Evolutionary conservation across 768 basidiomycete species (phyloP), one percentile per base, ranked within the genome.

Genomic region (Xanthoconium purpureum): DNA sequence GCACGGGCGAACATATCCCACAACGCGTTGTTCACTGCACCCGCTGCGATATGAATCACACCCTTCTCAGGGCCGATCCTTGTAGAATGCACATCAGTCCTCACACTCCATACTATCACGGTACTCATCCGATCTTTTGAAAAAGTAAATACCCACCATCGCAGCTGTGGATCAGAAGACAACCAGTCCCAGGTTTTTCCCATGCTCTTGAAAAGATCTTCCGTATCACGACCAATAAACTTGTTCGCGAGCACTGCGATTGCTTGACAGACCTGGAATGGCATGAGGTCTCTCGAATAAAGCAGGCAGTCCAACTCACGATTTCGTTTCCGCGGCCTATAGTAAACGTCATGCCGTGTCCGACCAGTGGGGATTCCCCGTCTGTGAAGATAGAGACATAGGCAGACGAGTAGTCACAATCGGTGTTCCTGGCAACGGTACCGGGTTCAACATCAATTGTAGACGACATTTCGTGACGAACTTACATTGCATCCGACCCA

Each of bases 41-140:
- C 91, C 0, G 89, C 81, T 3, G 94, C 92, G 50, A 96, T 85
- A 67, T 93, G 90, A 51, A 98, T 94, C 3, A 98, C 92, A 50
- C 95, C 95, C 72, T 96, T 96, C 70, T 96, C 94, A 0, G 94
- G 94, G 6, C 93, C 94, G 64, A 94, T 87, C 88, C 89, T 89
- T 53, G 56, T 43, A 33, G 15, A n/a, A 59, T 20, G 35, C 14
- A 47, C 6, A 11, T 49, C 40, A 58, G 56, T 42, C 30, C 9
- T 29, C 20, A 24, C 18, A 35, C 14, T 43, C 37, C 29, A 18
- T 18, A 35, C 28, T n/a, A n/a, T n/a, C 56, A 49, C 13, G 24
- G 32, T 33, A 37, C 30, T 17, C 30, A 29, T 24, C 18, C 18
- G 46, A 45, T 28, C 37, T 40, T 50, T 29, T 35, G 36, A 48